phyloP scores from a whole-genome alignment of 1,284 basidiomycete species.

The Caloboletus inedulis region DNA sequence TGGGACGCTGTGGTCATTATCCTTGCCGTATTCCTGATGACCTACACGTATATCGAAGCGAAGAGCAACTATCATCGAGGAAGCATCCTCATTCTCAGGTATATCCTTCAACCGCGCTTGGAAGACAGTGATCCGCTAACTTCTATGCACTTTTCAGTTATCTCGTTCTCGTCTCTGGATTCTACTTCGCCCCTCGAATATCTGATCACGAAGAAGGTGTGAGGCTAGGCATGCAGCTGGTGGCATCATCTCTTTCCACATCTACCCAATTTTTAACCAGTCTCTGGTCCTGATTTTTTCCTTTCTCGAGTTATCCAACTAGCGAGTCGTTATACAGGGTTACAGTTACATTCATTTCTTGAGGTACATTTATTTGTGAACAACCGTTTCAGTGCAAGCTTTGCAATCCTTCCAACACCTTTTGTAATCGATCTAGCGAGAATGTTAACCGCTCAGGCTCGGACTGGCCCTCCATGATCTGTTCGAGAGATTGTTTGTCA shows the following conservation, averaged over 20 bases:
- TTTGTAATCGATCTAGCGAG: conserved; percentile 43
- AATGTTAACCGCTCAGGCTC: conserved; percentile 53
- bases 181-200: conserved; percentile 52
- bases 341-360: conserved; percentile 19
- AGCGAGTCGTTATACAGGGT: background rate
- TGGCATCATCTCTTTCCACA: conserved; percentile 4
- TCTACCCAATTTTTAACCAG: conserved; percentile 9
- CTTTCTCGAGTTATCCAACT: conserved; percentile 1
- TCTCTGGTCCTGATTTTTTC: conserved; percentile 23
- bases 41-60: conserved; percentile 98
- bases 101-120: conserved; percentile 15
- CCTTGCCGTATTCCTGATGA: conserved; percentile 92
- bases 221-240: background rate
- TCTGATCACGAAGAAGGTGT: conserved; percentile 25
- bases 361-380: conserved; percentile 1
- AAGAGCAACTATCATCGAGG: conserved; percentile 97
- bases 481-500: conserved; percentile 37
- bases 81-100: conserved; percentile 89
- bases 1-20: conserved; percentile 99
- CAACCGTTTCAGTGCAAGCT: conserved; percentile 52
- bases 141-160: conserved; percentile 40
- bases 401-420: conserved; percentile 58
- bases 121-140: conserved; percentile 1
- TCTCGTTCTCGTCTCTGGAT: conserved; percentile 56
- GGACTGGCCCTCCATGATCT: conserved; percentile 52